These are phyloP conservation scores for Exophiala alcalophila DNA, from an alignment of 2,329 filamentous ascomycete genomes.

Conservation along the genomic window DNA sequence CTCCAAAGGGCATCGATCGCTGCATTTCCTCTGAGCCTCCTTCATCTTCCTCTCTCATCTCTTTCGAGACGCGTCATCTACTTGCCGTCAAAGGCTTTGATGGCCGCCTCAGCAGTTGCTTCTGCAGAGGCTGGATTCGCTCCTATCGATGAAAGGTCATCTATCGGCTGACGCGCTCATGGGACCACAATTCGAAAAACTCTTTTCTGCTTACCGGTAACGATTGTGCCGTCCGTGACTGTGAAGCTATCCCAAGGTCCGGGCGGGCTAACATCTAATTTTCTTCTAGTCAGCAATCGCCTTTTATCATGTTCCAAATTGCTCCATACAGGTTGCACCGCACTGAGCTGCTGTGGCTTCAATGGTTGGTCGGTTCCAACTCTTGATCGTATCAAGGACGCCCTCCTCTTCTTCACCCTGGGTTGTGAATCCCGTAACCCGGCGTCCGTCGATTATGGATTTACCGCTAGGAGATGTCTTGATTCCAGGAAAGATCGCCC, in stretches of 20 bases:
- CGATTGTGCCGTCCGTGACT: conserved; percentile 36
- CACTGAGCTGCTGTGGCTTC: not conserved
- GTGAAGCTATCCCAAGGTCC: conserved; percentile 30
- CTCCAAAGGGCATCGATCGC: no score
- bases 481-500: conserved; percentile 40
- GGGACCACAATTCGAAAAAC: not conserved
- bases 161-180: not conserved
- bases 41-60: no score
- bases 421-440: conserved; percentile 42
- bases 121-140: conserved; percentile 37
- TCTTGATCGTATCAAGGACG: conserved; percentile 36
- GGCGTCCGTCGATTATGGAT: conserved; percentile 37
- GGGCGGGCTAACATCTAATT: conserved; percentile 10
- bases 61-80: no score
- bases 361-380: conserved; percentile 34
- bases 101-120: conserved; percentile 35
- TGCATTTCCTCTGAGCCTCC: no score
- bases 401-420: conserved; percentile 37
- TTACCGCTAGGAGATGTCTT: conserved; percentile 34
- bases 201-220: conserved; percentile 34
- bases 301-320: no score
- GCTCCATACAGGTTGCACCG: not conserved
- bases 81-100: conserved; percentile 35
- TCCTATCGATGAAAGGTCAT: not conserved
- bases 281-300: not conserved